phyloP scores from a whole-genome alignment of 2,329 filamentous ascomycete genomes.

The Aspergillus terreus region DNA sequence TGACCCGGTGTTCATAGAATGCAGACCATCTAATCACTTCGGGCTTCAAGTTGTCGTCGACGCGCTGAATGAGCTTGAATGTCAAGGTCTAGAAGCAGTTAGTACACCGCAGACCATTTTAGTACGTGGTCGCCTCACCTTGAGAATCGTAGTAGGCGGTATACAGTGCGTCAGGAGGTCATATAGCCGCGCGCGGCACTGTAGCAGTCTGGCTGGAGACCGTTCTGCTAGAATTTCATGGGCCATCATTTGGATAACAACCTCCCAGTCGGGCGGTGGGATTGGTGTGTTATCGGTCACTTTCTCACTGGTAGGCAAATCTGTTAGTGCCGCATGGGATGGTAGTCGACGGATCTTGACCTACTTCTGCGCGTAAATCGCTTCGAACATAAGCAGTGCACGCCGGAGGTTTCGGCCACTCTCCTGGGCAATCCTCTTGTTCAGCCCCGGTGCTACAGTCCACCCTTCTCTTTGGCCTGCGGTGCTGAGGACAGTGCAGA shows the following conservation, averaged over 20 bases:
- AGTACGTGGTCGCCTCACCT: constrained; percentile 44
- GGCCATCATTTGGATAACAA: constrained; percentile 83
- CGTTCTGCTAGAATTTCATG: constrained; percentile 90
- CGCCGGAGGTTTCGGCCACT: constrained; percentile 86
- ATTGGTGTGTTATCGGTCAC: constrained; percentile 84
- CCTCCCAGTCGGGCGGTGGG: constrained; percentile 95
- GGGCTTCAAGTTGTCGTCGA: constrained; percentile 84
- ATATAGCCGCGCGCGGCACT: constrained; percentile 91
- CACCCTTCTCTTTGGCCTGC: constrained; percentile 80
- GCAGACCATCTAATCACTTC: constrained; percentile 95
- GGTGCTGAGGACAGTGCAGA: constrained; percentile 67
- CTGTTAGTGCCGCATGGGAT: neutral
- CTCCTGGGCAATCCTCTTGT: constrained; percentile 81
- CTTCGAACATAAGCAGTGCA: constrained; percentile 94
- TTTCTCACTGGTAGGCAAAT: constrained; percentile 65
- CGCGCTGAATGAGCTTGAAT: constrained; percentile 82
- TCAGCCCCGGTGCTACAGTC: constrained; percentile 69
- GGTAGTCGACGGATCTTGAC: constrained; percentile 23
- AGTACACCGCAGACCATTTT: neutral
- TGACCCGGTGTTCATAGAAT: constrained; percentile 94
- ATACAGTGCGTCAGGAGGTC: constrained; percentile 97
- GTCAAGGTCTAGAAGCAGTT: constrained; percentile 64
- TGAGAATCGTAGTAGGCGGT: constrained; percentile 87
- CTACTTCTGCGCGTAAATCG: constrained; percentile 95
- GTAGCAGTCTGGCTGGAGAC: constrained; percentile 80